phyloP scores from a whole-genome alignment of 192 early-diverging fungal genomes.

The Coemansia sp. region DNA sequence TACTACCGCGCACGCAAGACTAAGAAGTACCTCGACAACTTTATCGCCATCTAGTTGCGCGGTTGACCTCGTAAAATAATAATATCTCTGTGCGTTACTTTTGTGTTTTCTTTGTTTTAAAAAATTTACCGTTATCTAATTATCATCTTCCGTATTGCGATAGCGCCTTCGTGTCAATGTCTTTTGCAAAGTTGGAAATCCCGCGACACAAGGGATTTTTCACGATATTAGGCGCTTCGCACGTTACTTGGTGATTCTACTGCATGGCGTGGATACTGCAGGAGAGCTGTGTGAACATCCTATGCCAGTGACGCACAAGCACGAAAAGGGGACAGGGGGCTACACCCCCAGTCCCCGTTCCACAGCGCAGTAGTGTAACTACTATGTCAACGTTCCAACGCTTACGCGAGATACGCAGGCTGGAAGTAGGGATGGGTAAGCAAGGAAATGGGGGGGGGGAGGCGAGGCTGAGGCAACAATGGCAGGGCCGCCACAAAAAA shows the following conservation, averaged over 20 bases:
- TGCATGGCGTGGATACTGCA: not conserved
- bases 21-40: conserved; percentile 37
- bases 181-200: not conserved
- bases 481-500: conserved; percentile 1
- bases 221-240: not conserved
- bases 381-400: not conserved
- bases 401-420: not conserved
- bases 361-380: not conserved
- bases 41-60: conserved; percentile 12
- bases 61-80: not conserved
- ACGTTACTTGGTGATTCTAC: not conserved
- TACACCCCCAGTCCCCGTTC: not conserved
- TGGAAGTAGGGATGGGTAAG: not conserved
- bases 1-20: conserved; percentile 12
- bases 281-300: not conserved
- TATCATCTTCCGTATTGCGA: not conserved
- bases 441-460: not conserved
- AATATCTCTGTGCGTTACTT: too few species aligned
- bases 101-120: too few species aligned
- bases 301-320: not conserved
- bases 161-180: too few species aligned
- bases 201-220: not conserved
- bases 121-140: not conserved
- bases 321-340: not conserved
- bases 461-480: not conserved